These are phyloP conservation scores for Polyrhizophydium stewartii DNA, from an alignment of 371 early-diverging fungal species.

Conservation along the genomic window DNA sequence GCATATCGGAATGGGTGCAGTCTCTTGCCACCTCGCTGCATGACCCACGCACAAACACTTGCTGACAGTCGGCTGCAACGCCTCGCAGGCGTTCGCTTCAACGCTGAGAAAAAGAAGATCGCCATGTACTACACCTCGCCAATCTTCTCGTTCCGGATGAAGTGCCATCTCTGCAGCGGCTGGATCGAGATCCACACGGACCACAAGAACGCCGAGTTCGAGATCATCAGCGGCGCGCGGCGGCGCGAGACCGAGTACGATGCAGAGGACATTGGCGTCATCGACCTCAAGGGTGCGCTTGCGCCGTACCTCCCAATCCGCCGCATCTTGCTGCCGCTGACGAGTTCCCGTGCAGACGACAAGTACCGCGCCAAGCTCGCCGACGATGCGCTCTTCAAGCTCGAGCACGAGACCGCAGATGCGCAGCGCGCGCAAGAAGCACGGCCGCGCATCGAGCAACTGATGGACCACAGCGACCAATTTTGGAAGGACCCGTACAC, in stretches of 20 bases:
- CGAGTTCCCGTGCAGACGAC: too few species aligned
- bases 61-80: too few species aligned
- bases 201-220: slow-evolving; percentile 85
- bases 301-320: too few species aligned
- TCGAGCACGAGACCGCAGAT: slow-evolving; percentile 64
- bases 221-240: slow-evolving; percentile 70
- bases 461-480: slow-evolving; percentile 53
- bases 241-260: slow-evolving; percentile 72
- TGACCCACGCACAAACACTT: too few species aligned
- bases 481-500: slow-evolving; percentile 77
- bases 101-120: slow-evolving; percentile 91
- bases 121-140: slow-evolving; percentile 87
- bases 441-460: slow-evolving; percentile 48
- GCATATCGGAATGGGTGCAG: slow-evolving; percentile 83
- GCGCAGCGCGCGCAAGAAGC: slow-evolving; percentile 47
- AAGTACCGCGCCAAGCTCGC: slow-evolving; percentile 51
- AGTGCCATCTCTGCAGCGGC: slow-evolving; percentile 79
- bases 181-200: slow-evolving; percentile 93
- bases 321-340: too few species aligned
- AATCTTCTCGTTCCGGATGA: slow-evolving; percentile 87
- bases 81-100: slow-evolving; percentile 81
- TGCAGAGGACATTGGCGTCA: slow-evolving; percentile 65
- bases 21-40: too few species aligned
- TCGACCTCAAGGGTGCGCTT: slow-evolving; percentile 50
- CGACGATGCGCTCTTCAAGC: slow-evolving; percentile 61